phyloP scores from a whole-genome alignment of 2,329 filamentous ascomycete species.

The Capronia americana region DNA sequence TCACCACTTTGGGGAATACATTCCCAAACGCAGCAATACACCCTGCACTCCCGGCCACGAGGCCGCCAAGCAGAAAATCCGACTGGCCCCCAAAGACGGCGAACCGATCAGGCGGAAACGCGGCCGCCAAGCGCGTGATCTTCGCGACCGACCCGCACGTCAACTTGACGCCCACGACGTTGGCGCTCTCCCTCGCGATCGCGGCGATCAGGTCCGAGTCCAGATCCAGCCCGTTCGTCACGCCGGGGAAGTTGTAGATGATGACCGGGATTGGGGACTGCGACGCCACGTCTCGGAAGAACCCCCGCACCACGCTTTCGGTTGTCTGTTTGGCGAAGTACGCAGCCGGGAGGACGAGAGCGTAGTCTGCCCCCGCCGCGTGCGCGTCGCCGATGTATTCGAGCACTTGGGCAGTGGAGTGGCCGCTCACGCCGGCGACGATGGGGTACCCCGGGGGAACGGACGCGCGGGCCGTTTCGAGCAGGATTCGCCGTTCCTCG shows the following conservation, averaged over 20 bases:
- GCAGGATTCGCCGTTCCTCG: conserved; percentile 62
- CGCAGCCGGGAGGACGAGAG: conserved; percentile 65
- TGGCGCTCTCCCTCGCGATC: conserved; percentile 58
- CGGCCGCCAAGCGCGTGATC: conserved; percentile 61
- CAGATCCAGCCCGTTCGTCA: conserved; percentile 71
- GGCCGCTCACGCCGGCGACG: conserved; percentile 68
- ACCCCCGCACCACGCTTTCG: conserved; percentile 61
- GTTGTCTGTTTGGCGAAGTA: conserved; percentile 70
- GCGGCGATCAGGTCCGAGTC: conserved; percentile 66
- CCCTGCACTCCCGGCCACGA: conserved; percentile 60
- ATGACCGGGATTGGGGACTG: conserved; percentile 63
- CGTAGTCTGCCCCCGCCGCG: conserved; percentile 67
- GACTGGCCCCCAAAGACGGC: conserved; percentile 74
- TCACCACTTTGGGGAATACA: conserved; percentile 62
- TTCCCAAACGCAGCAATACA: conserved; percentile 66
- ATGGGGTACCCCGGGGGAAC: conserved; percentile 60
- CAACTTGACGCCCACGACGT: conserved; percentile 70
- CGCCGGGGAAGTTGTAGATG: conserved; percentile 71
- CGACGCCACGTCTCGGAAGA: conserved; percentile 64
- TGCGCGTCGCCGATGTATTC: conserved; percentile 65
- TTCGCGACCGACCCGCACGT: conserved; percentile 69
- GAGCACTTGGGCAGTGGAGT: conserved; percentile 68
- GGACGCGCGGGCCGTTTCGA: conserved; percentile 60
- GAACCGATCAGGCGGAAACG: conserved; percentile 63
- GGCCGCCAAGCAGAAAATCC: conserved; percentile 68